phyloP scores from a whole-genome alignment of 192 early-diverging fungal species.

The Coemansia pectinata region DNA sequence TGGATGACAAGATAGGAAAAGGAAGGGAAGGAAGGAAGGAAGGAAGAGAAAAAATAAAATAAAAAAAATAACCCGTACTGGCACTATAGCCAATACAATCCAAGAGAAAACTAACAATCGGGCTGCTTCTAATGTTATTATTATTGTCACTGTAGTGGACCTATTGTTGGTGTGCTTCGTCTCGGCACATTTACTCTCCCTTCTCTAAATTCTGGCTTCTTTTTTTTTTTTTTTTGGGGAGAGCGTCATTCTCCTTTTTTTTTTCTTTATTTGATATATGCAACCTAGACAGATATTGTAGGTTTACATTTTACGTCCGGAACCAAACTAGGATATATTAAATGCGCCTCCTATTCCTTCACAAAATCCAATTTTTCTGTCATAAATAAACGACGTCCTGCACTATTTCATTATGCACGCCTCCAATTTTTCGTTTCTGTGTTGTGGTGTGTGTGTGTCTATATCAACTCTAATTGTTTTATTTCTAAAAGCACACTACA shows the following conservation, averaged over 20 bases:
- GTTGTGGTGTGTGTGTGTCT: not conserved
- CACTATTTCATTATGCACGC: conserved; percentile 30
- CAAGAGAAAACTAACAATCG: not conserved
- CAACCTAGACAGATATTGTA: conserved; percentile 6
- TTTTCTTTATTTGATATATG: not conserved
- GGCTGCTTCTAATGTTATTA: not conserved
- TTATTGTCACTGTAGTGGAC: not conserved
- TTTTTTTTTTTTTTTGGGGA: not conserved
- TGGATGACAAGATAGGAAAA: not conserved
- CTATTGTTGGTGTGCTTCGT: not conserved
- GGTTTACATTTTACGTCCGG: conserved; percentile 3
- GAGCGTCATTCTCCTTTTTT: not conserved
- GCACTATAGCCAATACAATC: not conserved
- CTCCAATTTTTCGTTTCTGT: not conserved
- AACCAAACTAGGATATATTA: conserved; percentile 46
- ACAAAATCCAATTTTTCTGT: not conserved
- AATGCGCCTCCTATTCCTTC: conserved; percentile 12
- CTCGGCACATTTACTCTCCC: not conserved
- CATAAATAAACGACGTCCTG: not conserved
- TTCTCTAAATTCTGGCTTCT: not conserved
- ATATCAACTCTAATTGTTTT: conserved; percentile 6
- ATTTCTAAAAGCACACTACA: not conserved
- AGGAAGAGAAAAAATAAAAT: too few species aligned
- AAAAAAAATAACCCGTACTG: not conserved
- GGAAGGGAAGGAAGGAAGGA: too few species aligned